Conservation (phyloP, 768 basidiomycete species). For the Suillus lakei region DNA sequence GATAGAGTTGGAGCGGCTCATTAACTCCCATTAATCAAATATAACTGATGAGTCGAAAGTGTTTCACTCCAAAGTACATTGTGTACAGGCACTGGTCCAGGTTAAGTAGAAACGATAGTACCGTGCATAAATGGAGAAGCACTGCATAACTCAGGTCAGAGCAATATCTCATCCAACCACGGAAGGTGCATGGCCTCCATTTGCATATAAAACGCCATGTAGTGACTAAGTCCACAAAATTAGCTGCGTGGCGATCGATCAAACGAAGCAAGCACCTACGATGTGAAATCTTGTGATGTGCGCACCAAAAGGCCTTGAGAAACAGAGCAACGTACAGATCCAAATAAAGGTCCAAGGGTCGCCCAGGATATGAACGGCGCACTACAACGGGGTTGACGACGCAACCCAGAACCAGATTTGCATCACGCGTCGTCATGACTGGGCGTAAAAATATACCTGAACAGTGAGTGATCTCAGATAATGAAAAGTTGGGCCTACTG, state of each 20-base stretch:
- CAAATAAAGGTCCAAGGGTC: slow-evolving; percentile 19
- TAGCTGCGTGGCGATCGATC: background rate
- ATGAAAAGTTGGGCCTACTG: slow-evolving; percentile 22
- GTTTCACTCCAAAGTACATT: background rate
- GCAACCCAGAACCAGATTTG: slow-evolving; percentile 3
- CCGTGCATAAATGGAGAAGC: background rate
- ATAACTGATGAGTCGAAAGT: background rate
- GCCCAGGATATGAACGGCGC: slow-evolving; percentile 26
- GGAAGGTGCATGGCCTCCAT: slow-evolving; percentile 28
- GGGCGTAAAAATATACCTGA: slow-evolving; percentile 6
- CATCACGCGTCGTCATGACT: slow-evolving; percentile 7
- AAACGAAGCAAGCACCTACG: background rate
- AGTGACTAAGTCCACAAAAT: slow-evolving; percentile 24
- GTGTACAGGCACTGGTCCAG: background rate
- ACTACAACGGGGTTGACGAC: slow-evolving; percentile 26
- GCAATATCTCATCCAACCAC: background rate
- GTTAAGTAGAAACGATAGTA: background rate
- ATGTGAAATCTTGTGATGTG: slow-evolving; percentile 22
- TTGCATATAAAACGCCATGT: slow-evolving; percentile 37
- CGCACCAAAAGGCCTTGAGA: slow-evolving; percentile 28
- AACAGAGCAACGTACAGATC: slow-evolving; percentile 28
- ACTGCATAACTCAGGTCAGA: background rate
- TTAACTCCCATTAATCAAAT: background rate
- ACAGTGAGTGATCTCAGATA: slow-evolving; percentile 26
- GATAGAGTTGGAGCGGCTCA: background rate